Evolutionary conservation across 2,329 filamentous ascomycete genomes (phyloP), one percentile per base, ranked within the genome.

Genomic region (Claviceps sp.): DNA sequence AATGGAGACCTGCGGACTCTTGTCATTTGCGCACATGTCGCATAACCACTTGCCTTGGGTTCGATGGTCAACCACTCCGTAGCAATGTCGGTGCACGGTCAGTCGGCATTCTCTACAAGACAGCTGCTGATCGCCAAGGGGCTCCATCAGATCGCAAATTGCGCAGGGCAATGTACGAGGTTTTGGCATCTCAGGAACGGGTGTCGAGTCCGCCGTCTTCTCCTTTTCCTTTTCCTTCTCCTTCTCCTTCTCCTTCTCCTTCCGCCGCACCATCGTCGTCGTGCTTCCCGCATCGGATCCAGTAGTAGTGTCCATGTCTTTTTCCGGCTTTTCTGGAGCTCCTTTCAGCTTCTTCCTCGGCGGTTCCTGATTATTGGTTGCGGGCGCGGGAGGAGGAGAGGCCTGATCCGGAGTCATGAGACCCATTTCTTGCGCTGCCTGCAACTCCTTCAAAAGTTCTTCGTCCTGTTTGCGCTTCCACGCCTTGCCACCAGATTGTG

Each of bases 11-110:
- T 88, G 83, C 5, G 91, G 89, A 61, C 85, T 91, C 65, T 89
- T 88, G 64, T 98, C 93, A 62, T 98, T 98, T 39, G 82, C 76
- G 67, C 93, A 98, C 79, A 90, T 95, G 68, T 97, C 93, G 66
- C 93, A 98, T 42, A 85, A 80, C 93, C 93, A 98, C 67, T 95
- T 95, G 45, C 76, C 78, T 36, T 80, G 77, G 50, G 76, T 77
- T 43, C 86, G 80, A 52, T 84, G 81, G 45, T 84, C 80, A 40
- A 78, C 58, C 36, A 97, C 76, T n/a, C 93, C 93, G 63, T 97
- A 98, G 68, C 93, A 98, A 55, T 82, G 81, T 50, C 86, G 85
- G 67, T 98, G 93, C 23, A 97, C 91, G 3, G 89, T 89, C 66
- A 98, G 71, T 50, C 88, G 85, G 66, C 93, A 98, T 61, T 95